A percentile compares a stretch with the other conserved stretches of the same genome.
Evolutionary conservation across 441 rosid genomes (phyloP).

Genomic region (Gossypium laxum): DNA sequence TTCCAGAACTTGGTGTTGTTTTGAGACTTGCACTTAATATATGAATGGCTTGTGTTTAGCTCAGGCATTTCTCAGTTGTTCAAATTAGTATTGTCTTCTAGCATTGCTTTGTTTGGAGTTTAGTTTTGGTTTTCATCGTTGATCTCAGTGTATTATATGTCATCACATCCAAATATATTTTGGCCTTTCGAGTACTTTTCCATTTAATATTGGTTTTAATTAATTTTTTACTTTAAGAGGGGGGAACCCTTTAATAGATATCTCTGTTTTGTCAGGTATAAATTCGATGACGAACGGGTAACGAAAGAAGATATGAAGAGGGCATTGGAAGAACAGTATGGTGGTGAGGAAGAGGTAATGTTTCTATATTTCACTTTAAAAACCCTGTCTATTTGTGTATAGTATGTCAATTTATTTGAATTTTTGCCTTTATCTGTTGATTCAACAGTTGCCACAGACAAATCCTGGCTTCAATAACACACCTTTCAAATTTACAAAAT

Average conservation of each 20-base stretch:
- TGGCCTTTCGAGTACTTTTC: not conserved
- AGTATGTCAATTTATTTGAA: conserved; percentile 15
- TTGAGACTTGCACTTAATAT: not conserved
- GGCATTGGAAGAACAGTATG: conserved; percentile 94
- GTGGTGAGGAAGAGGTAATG: conserved; percentile 93
- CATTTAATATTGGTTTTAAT: not conserved
- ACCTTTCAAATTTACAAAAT: conserved; percentile 60
- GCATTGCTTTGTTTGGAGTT: not conserved
- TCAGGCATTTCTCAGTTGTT: not conserved
- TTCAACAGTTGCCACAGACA: conserved; percentile 67
- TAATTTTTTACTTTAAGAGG: not conserved
- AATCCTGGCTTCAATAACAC: conserved; percentile 85
- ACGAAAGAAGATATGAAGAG: conserved; percentile 86
- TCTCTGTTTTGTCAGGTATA: conserved; percentile 45
- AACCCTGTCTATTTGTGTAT: conserved; percentile 1
- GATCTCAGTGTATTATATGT: not conserved
- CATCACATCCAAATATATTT: not conserved
- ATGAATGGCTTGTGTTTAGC: not conserved
- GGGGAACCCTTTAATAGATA: not conserved
- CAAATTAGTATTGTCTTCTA: not conserved
- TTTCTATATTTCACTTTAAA: conserved; percentile 4
- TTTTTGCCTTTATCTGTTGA: conserved; percentile 19
- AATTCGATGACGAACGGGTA: conserved; percentile 93
- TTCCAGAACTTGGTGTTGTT: not conserved
- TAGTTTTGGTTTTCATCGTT: not conserved